These are phyloP conservation scores for Carex kokanica DNA, from an alignment of 176 grass and related monocot genomes.

Conservation along the genomic window DNA sequence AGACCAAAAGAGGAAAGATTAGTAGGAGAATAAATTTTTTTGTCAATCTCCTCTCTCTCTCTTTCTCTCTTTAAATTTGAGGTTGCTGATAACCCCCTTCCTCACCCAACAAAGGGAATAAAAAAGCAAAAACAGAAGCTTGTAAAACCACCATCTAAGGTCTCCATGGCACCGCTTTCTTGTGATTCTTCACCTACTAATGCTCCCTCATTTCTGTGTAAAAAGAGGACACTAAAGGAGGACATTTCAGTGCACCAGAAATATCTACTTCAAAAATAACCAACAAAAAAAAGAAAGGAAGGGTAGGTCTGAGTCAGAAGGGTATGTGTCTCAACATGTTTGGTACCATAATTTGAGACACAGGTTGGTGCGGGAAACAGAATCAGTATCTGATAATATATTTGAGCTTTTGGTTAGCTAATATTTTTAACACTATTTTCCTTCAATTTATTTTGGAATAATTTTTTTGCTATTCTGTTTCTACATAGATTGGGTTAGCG, in stretches of 20 bases:
- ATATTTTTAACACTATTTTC: not conserved
- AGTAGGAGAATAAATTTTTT: too few species aligned
- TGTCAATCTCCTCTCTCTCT: not conserved
- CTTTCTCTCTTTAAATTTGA: too few species aligned
- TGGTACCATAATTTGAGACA: not conserved
- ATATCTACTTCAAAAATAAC: conserved; percentile 5
- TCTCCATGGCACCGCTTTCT: not conserved
- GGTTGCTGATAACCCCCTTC: not conserved
- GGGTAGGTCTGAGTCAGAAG: not conserved
- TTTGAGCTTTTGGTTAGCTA: conserved; percentile 19
- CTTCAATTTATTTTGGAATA: not conserved
- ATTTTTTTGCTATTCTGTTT: conserved; percentile 3
- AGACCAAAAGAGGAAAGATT: too few species aligned
- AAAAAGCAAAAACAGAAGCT: not conserved
- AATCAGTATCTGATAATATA: not conserved
- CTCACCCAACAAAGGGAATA: not conserved
- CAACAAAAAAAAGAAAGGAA: not conserved
- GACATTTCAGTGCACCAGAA: not conserved
- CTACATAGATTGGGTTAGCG: conserved; percentile 80
- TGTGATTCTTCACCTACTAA: not conserved
- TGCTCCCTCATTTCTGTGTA: not conserved
- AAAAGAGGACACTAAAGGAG: not conserved
- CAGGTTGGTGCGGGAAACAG: not conserved
- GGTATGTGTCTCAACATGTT: not conserved
- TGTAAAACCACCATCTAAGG: not conserved